These are phyloP conservation scores for Solanum virginianum DNA, from an alignment of 257 asterid species.

Conservation along the genomic window DNA sequence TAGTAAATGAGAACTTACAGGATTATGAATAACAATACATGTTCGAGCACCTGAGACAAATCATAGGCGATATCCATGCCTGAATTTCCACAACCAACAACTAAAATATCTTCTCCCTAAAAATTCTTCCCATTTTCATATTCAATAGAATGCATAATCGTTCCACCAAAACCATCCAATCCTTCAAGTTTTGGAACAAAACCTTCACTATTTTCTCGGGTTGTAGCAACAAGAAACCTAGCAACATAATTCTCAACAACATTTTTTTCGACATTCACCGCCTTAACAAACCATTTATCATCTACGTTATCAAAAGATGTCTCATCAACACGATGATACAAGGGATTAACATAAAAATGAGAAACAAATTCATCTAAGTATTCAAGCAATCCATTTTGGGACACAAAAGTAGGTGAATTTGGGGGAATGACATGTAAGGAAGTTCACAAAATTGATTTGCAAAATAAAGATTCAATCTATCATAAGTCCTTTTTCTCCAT, in stretches of 20 bases:
- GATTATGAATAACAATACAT: slow-evolving; percentile 26
- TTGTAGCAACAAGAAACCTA: neutral
- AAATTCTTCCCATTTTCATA: too few relatives aligned
- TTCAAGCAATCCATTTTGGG: slow-evolving; percentile 18
- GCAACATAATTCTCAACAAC: slow-evolving; percentile 2
- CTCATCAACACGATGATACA: slow-evolving; percentile 2
- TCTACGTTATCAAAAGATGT: neutral
- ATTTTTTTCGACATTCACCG: neutral
- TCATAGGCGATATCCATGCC: slow-evolving; percentile 67
- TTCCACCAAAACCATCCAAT: slow-evolving; percentile 21
- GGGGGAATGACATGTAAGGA: slow-evolving; percentile 37
- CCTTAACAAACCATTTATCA: slow-evolving; percentile 20
- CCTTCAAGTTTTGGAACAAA: slow-evolving; percentile 26
- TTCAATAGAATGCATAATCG: too few relatives aligned
- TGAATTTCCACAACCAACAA: slow-evolving; percentile 63
- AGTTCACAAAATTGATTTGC: slow-evolving; percentile 42
- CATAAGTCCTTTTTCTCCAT: slow-evolving; percentile 13
- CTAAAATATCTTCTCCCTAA: slow-evolving; percentile 14
- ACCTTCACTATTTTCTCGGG: slow-evolving; percentile 38
- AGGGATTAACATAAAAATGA: neutral
- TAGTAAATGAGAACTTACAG: slow-evolving; percentile 13
- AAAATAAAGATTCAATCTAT: slow-evolving; percentile 34
- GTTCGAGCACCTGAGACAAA: neutral
- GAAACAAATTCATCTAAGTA: too few relatives aligned
- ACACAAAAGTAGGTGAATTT: slow-evolving; percentile 23